Conservation (phyloP, 805 yeast species). For the Starmera pachycereana region DNA sequence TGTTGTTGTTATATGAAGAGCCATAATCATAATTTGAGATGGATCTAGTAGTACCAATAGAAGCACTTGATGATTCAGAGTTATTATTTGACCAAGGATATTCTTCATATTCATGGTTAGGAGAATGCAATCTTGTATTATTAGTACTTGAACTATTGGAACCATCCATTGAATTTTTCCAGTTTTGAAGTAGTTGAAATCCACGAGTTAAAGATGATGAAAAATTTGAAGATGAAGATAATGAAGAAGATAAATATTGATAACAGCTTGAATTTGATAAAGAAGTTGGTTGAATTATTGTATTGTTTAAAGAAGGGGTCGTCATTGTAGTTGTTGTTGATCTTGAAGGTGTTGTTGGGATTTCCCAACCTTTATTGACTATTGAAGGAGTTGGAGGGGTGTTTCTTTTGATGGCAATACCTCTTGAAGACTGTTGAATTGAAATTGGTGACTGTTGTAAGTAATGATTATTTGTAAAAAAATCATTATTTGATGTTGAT, state of each 20-base stretch:
- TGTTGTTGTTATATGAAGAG: background rate
- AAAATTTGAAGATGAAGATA: conserved; percentile 24
- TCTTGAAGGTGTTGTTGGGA: conserved; percentile 22
- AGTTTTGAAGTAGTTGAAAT: conserved; percentile 13
- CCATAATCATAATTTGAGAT: background rate
- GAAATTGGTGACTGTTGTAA: background rate
- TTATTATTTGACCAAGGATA: conserved; percentile 24
- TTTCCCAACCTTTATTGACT: conserved; percentile 29
- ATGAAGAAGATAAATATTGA: conserved; percentile 28
- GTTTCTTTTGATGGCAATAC: background rate
- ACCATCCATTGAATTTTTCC: conserved; percentile 16
- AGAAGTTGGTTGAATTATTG: conserved; percentile 25
- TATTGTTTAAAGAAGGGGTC: conserved; percentile 19
- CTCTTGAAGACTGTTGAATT: background rate
- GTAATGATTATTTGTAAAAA: background rate
- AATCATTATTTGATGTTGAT: background rate
- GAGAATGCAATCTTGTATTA: conserved; percentile 23
- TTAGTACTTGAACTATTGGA: conserved; percentile 19
- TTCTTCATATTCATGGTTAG: conserved; percentile 27
- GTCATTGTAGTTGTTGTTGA: conserved; percentile 20
- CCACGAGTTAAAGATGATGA: conserved; percentile 22
- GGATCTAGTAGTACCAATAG: background rate
- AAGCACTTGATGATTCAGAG: conserved; percentile 2
- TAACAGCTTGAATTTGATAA: conserved; percentile 26
- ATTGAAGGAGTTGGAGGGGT: conserved; percentile 17